Evolutionary conservation across 2,329 filamentous ascomycete species (phyloP).

Genomic region (Septoria linicola): DNA sequence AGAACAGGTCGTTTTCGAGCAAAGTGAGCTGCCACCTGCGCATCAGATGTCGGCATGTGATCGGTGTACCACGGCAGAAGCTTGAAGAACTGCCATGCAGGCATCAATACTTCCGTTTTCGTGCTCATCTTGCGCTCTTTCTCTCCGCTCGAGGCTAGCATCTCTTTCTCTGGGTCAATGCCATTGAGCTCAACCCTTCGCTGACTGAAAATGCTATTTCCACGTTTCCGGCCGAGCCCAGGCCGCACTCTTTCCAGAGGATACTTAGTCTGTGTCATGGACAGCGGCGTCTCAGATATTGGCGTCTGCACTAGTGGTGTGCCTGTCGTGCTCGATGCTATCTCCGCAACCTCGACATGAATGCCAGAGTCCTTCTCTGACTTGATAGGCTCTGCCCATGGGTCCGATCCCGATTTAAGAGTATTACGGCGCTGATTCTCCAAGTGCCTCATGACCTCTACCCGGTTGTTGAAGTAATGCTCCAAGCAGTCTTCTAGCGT

Average conservation of each 20-base stretch:
- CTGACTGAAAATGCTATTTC: constrained; percentile 53
- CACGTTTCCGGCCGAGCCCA: constrained; percentile 41
- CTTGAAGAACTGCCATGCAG: constrained; percentile 96
- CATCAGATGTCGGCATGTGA: constrained; percentile 63
- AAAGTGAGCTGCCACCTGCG: constrained; percentile 86
- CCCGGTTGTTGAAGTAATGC: constrained; percentile 89
- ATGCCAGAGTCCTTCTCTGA: constrained; percentile 35
- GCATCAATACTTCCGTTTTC: constrained; percentile 84
- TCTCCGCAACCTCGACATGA: constrained; percentile 48
- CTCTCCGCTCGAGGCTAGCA: constrained; percentile 37
- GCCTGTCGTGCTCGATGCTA: constrained; percentile 34
- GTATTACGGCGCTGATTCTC: constrained; percentile 59
- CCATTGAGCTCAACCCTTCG: constrained; percentile 39
- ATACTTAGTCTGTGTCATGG: constrained; percentile 29
- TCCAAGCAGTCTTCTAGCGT: constrained; percentile 89
- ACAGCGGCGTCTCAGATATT: constrained; percentile 22
- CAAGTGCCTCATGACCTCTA: constrained; percentile 80
- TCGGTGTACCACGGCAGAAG: constrained; percentile 89
- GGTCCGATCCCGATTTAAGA: constrained; percentile 46
- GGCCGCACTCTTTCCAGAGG: constrained; percentile 38
- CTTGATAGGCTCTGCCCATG: constrained; percentile 20
- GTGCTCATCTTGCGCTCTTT: constrained; percentile 34
- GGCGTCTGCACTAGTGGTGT: constrained; percentile 33
- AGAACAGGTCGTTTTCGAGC: constrained; percentile 78
- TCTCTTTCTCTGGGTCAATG: constrained; percentile 45